A percentile compares a stretch with the other conserved stretches of the same genome.
Evolutionary conservation across 108 stramenopile species (phyloP).

Genomic region (Nitzschia palea): DNA sequence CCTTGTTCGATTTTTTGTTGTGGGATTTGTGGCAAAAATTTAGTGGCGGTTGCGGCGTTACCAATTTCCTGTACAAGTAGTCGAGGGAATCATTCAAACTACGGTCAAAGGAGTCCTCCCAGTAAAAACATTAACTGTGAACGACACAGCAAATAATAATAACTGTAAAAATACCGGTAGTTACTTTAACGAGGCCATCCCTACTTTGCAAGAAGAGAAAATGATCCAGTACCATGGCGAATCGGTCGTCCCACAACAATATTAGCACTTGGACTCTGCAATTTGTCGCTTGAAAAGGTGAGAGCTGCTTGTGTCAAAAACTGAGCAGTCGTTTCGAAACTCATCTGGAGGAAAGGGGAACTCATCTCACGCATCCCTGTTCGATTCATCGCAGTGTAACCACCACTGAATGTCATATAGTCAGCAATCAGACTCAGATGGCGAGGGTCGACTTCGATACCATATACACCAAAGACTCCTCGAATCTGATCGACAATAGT

Average conservation of each 20-base stretch:
- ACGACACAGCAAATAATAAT: too few species aligned
- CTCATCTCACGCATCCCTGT: conserved; percentile 90
- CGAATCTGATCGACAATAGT: conserved; percentile 95
- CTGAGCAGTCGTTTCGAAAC: conserved; percentile 96
- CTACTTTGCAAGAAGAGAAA: conserved; percentile 55
- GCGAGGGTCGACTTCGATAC: conserved; percentile 96
- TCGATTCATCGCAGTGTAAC: conserved; percentile 95
- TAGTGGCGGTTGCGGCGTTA: too few species aligned
- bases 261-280: conserved; percentile 89
- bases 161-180: too few species aligned
- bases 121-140: too few species aligned
- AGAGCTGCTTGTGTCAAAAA: conserved; percentile 95
- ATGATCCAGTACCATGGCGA: conserved; percentile 91
- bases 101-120: too few species aligned
- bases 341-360: conserved; percentile 97
- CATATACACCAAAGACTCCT: conserved; percentile 98
- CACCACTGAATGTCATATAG: conserved; percentile 98
- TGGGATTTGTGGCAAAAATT: too few species aligned
- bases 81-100: too few species aligned
- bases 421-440: conserved; percentile 97
- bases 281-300: conserved; percentile 59
- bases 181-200: too few species aligned
- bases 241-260: conserved; percentile 94
- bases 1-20: too few species aligned
- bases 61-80: too few species aligned